Base-by-base conservation (phyloP, 768 basidiomycete species). In the Suillus occidentalis region DNA sequence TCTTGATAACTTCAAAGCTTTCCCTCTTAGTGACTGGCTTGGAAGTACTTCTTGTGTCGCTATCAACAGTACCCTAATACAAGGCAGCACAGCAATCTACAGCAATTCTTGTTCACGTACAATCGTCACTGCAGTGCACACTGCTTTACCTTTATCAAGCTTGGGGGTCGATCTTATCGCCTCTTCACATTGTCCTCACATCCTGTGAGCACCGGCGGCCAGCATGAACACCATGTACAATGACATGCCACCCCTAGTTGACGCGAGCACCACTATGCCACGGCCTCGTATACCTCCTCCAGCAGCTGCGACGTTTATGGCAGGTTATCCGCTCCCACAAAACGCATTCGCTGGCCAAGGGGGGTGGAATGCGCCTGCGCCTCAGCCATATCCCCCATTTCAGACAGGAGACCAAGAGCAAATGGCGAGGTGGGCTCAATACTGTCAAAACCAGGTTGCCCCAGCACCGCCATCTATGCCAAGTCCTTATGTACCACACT, bases 401-500 rank as follows among this genome's bases (percentile, higher is more conserved):
- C 28, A 67, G 28, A n/a, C 65, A 28, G 34, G 58, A 50, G 20
- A 25, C 31, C 66, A 37, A 50, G 42, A 69, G 28, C 66, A 66
- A 7, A 64, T n/a, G 22, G 16, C 60, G 31, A 22, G 34, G 22
- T 67, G 69, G 69, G 45, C 6, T 13, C 66, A 42, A n/a, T 34
- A 67, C 45, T 14, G 60, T 3, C 45, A 62, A 5, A 12, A 64
- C 8, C 14, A 62, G 28, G 49, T 53, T 50, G 65, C 71, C 64
- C 69, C 45, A 22, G 12, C 5, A 20, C 72, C 61, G 9, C 68
- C 36, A 65, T 66, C 70, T 28, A 68, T 62, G 14, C 75, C 76
- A 5, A 76, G 76, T 28, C 76, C 76, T 14, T 76, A 76, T 66
- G 66, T 76, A 63, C 72, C 76, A 14, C 74, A 77, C 22, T 63